These are phyloP conservation scores for Amanita muscaria DNA, from an alignment of 768 basidiomycete genomes.

Conservation along the genomic window DNA sequence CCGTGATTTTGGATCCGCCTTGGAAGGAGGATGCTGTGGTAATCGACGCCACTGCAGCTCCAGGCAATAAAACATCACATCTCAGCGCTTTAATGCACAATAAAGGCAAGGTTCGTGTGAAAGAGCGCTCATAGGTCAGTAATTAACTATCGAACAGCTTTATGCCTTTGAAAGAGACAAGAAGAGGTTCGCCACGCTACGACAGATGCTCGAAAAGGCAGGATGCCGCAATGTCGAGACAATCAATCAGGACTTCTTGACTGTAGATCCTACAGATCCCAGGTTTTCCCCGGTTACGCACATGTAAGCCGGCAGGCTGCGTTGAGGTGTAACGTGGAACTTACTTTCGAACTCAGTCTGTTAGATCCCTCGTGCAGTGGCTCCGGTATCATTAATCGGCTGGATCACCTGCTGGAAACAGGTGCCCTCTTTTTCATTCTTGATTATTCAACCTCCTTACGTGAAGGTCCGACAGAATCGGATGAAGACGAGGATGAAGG, in stretches of 20 bases:
- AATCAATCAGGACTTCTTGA: constrained; percentile 76
- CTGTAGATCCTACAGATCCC: constrained; percentile 55
- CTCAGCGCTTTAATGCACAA: constrained; percentile 81
- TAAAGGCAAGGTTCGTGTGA: constrained; percentile 58
- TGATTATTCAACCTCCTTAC: constrained; percentile 3
- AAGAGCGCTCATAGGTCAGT: not conserved
- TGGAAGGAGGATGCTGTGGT: constrained; percentile 43
- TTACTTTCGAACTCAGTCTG: constrained; percentile 38
- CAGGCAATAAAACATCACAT: constrained; percentile 97
- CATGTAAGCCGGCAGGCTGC: constrained; percentile 49
- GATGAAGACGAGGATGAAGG: constrained; percentile 50
- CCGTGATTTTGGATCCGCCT: constrained; percentile 75
- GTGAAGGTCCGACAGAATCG: constrained; percentile 36
- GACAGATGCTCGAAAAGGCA: constrained; percentile 79
- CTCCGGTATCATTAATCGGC: constrained; percentile 83
- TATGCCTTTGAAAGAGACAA: constrained; percentile 87
- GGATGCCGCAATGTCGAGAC: constrained; percentile 74
- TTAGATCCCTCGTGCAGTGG: constrained; percentile 96
- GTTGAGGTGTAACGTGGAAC: not conserved
- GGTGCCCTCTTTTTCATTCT: constrained; percentile 33
- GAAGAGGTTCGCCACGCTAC: constrained; percentile 73
- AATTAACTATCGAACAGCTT: constrained; percentile 32
- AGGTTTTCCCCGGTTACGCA: constrained; percentile 68
- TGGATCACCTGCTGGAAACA: constrained; percentile 74
- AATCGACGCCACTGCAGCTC: constrained; percentile 93